Conservation (phyloP, 331 rosid species). For the Dryas integrifolia region DNA sequence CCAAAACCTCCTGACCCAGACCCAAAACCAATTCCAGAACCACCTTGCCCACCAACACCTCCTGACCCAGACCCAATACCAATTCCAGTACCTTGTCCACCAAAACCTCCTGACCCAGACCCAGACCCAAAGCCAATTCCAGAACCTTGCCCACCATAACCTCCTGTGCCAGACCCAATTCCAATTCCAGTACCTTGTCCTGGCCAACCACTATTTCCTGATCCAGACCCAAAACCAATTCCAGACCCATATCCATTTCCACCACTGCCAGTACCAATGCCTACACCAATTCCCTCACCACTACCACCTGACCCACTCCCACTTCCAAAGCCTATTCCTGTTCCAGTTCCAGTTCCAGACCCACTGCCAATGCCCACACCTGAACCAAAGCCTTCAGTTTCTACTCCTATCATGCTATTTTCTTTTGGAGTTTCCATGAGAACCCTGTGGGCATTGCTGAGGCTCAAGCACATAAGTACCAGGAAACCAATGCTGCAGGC, state of each 20-base stretch:
- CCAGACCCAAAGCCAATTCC: not conserved
- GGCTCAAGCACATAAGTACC: slow-evolving; percentile 25
- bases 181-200: not conserved
- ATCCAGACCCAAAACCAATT: not conserved
- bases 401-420: not conserved
- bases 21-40: not conserved
- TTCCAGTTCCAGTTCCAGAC: not conserved
- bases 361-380: not conserved
- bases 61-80: slow-evolving; percentile 3
- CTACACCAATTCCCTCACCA: not conserved
- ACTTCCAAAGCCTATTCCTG: not conserved
- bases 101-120: not conserved
- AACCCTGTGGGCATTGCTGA: slow-evolving; percentile 20
- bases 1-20: not conserved
- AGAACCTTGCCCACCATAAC: not conserved
- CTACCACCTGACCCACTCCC: not conserved
- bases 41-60: not conserved
- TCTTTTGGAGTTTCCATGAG: not conserved
- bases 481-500: slow-evolving; percentile 21
- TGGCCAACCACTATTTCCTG: not conserved
- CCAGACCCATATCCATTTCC: not conserved
- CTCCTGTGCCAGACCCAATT: not conserved
- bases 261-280: not conserved
- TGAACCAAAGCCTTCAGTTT: slow-evolving; percentile 3
- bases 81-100: not conserved